Conservation (phyloP, 2,329 filamentous ascomycete species). For the Arachnopeziza araneosa region DNA sequence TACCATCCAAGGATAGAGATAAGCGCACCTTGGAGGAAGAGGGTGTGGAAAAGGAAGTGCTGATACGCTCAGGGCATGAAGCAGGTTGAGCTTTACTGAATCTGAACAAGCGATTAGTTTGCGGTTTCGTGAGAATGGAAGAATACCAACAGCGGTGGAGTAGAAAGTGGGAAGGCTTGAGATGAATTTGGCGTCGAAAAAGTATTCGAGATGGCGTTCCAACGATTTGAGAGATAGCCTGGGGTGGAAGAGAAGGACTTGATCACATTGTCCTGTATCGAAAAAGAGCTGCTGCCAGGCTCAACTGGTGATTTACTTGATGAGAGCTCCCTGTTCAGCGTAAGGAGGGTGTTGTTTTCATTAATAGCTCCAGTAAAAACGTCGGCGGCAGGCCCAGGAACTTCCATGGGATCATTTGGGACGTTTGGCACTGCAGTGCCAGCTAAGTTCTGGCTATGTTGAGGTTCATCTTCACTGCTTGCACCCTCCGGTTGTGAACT, state of each 20-base stretch:
- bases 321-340: slow-evolving; percentile 7
- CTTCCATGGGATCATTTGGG: not conserved
- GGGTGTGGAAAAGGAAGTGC: slow-evolving; percentile 15
- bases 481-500: slow-evolving; percentile 11
- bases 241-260: slow-evolving; percentile 30
- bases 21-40: slow-evolving; percentile 53
- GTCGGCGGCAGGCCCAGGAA: not conserved
- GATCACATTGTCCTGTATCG: slow-evolving; percentile 13
- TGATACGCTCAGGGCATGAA: slow-evolving; percentile 28
- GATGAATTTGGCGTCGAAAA: slow-evolving; percentile 45
- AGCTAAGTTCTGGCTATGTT: slow-evolving; percentile 6
- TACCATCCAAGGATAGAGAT: slow-evolving; percentile 81
- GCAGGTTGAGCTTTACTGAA: slow-evolving; percentile 10
- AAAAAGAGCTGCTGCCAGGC: slow-evolving; percentile 14
- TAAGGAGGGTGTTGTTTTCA: slow-evolving; percentile 2
- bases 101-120: slow-evolving; percentile 2
- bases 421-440: slow-evolving; percentile 1
- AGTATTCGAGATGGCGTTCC: slow-evolving; percentile 45
- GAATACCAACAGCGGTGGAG: slow-evolving; percentile 39
- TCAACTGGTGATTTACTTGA: slow-evolving; percentile 6
- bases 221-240: slow-evolving; percentile 43
- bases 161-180: slow-evolving; percentile 27
- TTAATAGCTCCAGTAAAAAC: not conserved
- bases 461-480: slow-evolving; percentile 10
- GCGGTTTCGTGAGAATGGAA: not conserved